Evolutionary conservation across 192 early-diverging fungal genomes (phyloP).

Genomic region (Anaeromyces robustus): DNA sequence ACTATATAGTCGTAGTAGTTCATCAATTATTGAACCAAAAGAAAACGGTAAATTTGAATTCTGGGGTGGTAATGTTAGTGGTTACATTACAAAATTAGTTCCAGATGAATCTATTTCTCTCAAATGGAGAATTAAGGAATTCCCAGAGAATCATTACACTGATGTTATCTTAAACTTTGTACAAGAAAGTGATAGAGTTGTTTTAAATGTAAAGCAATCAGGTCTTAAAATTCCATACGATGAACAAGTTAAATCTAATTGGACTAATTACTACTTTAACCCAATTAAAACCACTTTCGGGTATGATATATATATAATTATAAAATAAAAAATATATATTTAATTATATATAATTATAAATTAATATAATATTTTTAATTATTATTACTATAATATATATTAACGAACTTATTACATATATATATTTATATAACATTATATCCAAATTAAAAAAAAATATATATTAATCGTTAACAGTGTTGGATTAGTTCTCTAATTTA

Average conservation of each 20-base stretch:
- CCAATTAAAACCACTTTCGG: neutral
- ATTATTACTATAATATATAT: too few species aligned
- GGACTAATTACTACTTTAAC: neutral
- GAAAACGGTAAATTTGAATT: neutral
- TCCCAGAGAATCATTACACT: neutral
- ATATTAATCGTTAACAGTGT: neutral
- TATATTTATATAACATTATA: too few species aligned
- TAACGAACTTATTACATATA: too few species aligned
- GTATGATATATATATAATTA: neutral
- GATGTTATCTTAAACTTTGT: neutral
- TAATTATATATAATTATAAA: too few species aligned
- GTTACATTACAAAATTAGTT: neutral
- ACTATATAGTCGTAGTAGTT: neutral
- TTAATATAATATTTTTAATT: neutral
- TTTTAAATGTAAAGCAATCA: neutral
- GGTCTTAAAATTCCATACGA: neutral
- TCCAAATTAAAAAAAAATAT: too few species aligned
- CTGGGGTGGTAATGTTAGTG: neutral
- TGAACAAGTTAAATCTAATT: neutral
- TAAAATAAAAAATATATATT: neutral
- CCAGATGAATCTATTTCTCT: neutral
- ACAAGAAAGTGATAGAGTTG: neutral
- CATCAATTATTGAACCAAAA: neutral
- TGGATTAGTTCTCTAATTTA: neutral
- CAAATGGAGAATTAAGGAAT: neutral